These are phyloP conservation scores for Amoeboradix gromovi DNA, from an alignment of 371 early-diverging fungal species.

Conservation along the genomic window DNA sequence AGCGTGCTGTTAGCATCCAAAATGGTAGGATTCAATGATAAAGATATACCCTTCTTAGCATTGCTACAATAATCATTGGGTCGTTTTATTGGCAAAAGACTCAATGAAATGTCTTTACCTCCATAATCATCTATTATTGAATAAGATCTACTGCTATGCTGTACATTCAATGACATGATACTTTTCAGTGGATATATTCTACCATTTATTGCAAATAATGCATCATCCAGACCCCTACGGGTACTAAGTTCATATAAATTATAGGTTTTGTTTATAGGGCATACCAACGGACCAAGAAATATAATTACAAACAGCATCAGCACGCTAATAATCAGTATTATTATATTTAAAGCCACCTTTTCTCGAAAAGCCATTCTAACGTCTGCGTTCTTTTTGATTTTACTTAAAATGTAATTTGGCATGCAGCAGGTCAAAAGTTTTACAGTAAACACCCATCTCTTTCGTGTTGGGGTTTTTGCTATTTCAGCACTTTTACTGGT, in stretches of 20 bases:
- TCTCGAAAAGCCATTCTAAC: slow-evolving; percentile 79
- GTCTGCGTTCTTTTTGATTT: slow-evolving; percentile 45
- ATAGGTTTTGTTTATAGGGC: slow-evolving; percentile 44
- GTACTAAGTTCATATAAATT: slow-evolving; percentile 11
- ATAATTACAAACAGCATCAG: slow-evolving; percentile 63
- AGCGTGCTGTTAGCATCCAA: too few relatives aligned
- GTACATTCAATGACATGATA: too few relatives aligned
- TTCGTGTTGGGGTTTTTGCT: slow-evolving; percentile 7
- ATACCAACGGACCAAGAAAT: slow-evolving; percentile 49
- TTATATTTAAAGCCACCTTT: slow-evolving; percentile 59
- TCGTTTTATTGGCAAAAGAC: too few relatives aligned
- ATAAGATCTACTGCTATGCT: too few relatives aligned
- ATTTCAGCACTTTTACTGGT: slow-evolving; percentile 1
- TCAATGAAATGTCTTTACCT: too few relatives aligned
- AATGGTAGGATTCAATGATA: too few relatives aligned
- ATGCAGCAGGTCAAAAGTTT: slow-evolving; percentile 66
- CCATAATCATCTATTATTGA: too few relatives aligned
- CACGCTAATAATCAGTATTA: slow-evolving; percentile 47
- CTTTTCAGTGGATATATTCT: too few relatives aligned
- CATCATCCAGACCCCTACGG: too few relatives aligned
- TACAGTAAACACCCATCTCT: slow-evolving; percentile 42
- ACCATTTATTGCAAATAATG: too few relatives aligned
- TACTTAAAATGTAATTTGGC: slow-evolving; percentile 38
- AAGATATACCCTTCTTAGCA: too few relatives aligned
- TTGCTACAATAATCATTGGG: too few relatives aligned